These are phyloP conservation scores for Dichomitus squalens DNA, from an alignment of 1,284 basidiomycete genomes.

Conservation along the genomic window DNA sequence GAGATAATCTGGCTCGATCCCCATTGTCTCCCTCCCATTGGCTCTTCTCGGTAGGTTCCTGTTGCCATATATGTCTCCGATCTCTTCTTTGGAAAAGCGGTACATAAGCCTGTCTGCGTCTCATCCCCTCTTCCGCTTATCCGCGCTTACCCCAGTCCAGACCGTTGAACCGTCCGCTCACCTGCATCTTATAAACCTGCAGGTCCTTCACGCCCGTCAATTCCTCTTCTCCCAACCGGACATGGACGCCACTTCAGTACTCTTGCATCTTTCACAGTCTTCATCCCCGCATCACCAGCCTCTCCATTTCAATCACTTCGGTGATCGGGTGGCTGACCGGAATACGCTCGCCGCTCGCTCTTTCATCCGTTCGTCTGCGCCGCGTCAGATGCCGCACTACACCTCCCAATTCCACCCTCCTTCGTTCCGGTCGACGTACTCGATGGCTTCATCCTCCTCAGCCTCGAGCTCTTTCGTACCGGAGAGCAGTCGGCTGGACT, in stretches of 20 bases:
- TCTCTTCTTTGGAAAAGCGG: conserved; percentile 16
- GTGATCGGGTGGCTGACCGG: conserved; percentile 20
- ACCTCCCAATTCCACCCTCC: conserved; percentile 16
- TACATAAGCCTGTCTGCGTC: conserved; percentile 20
- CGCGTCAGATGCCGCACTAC: conserved; percentile 21
- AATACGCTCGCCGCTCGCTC: conserved; percentile 25
- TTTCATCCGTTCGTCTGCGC: conserved; percentile 29
- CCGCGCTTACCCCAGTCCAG: conserved; percentile 18
- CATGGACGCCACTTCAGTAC: conserved; percentile 25
- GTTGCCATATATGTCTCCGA: conserved; percentile 18
- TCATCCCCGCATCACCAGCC: conserved; percentile 17
- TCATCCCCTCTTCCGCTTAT: conserved; percentile 18
- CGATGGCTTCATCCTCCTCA: conserved; percentile 20
- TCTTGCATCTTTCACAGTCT: conserved; percentile 21
- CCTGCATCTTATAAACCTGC: conserved; percentile 17
- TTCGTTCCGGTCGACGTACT: conserved; percentile 16
- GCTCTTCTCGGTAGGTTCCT: conserved; percentile 12
- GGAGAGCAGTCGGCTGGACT: conserved; percentile 18
- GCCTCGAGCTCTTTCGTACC: conserved; percentile 17
- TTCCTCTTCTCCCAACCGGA: conserved; percentile 13
- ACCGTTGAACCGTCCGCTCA: conserved; percentile 13
- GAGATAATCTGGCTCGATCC: conserved; percentile 1
- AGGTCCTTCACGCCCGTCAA: conserved; percentile 9
- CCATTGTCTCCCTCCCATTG: conserved; percentile 19
- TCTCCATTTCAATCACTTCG: conserved; percentile 20